phyloP scores from a whole-genome alignment of 139 green algal genomes.

The Trebouxia sp. region DNA sequence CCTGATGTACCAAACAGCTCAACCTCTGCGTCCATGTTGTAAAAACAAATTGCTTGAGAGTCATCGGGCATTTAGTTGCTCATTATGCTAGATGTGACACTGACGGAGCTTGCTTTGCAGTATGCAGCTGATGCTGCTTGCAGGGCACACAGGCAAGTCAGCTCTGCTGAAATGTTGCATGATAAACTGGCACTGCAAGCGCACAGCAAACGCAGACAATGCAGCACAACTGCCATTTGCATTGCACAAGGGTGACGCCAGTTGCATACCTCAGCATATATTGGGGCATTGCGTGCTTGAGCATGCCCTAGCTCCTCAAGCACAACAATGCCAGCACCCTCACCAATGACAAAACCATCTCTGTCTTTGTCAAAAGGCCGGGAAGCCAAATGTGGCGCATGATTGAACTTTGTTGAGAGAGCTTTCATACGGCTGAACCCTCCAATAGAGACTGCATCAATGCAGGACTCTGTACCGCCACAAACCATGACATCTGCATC shows the following conservation, averaged over 20 bases:
- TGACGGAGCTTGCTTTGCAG: too few species aligned
- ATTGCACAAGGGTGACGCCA: too few species aligned
- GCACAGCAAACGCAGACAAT: too few species aligned
- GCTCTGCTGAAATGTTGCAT: too few species aligned
- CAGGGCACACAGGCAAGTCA: too few species aligned
- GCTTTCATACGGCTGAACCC: constrained; percentile 85
- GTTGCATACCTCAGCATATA: constrained; percentile 74
- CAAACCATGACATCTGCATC: constrained; percentile 92
- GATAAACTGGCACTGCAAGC: too few species aligned
- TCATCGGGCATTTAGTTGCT: too few species aligned
- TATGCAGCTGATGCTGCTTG: too few species aligned
- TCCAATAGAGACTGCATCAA: constrained; percentile 84
- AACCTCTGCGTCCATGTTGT: background rate
- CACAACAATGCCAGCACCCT: constrained; percentile 79
- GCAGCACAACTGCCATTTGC: too few species aligned
- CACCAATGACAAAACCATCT: constrained; percentile 81
- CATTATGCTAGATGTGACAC: too few species aligned
- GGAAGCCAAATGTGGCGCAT: constrained; percentile 49
- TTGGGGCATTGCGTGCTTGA: constrained; percentile 45
- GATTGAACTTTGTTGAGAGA: constrained; percentile 59
- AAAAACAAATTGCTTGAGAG: too few species aligned
- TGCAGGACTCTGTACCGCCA: constrained; percentile 81
- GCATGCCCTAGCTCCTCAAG: constrained; percentile 72
- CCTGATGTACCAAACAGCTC: background rate
- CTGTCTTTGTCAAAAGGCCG: constrained; percentile 69